Percentiles rank a stretch among this genome's conserved stretches.
phyloP scores from a whole-genome alignment of 352 stramenopile species.

The Globisporangium sylvaticum region DNA sequence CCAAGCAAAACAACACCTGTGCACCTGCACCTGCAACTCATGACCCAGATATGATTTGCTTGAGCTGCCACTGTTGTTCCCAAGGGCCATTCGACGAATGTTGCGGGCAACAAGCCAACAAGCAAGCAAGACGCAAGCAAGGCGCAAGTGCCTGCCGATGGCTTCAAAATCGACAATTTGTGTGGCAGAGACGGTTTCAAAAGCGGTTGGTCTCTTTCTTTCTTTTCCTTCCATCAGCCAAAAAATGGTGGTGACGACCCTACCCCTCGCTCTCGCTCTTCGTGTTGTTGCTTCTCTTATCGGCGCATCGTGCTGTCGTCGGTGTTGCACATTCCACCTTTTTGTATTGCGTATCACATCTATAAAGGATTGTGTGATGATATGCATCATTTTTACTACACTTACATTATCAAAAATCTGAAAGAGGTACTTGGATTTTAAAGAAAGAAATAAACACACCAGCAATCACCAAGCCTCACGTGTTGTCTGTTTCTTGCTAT shows the following conservation, averaged over 20 bases:
- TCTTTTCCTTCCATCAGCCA: not conserved
- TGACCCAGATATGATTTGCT: not conserved
- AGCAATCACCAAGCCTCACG: not conserved
- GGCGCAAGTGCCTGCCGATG: not conserved
- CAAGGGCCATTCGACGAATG: not conserved
- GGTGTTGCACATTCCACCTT: not conserved
- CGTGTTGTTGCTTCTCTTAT: constrained; percentile 3
- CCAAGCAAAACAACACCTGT: not conserved
- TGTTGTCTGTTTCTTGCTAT: not conserved
- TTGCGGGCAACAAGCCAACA: not conserved
- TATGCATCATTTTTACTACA: no score
- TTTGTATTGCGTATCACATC: not conserved
- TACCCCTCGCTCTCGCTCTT: not conserved
- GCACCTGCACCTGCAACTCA: not conserved
- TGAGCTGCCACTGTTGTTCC: not conserved
- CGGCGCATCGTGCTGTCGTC: not conserved
- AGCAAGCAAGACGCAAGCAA: not conserved
- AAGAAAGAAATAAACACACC: no score
- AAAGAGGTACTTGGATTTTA: no score
- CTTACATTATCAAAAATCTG: no score
- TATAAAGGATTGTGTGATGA: not conserved
- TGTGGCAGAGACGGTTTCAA: not conserved
- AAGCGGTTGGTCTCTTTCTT: not conserved
- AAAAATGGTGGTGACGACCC: not conserved
- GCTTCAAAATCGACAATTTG: not conserved